Base-by-base conservation (phyloP, 768 basidiomycete species). In the Trametes cubensis region DNA sequence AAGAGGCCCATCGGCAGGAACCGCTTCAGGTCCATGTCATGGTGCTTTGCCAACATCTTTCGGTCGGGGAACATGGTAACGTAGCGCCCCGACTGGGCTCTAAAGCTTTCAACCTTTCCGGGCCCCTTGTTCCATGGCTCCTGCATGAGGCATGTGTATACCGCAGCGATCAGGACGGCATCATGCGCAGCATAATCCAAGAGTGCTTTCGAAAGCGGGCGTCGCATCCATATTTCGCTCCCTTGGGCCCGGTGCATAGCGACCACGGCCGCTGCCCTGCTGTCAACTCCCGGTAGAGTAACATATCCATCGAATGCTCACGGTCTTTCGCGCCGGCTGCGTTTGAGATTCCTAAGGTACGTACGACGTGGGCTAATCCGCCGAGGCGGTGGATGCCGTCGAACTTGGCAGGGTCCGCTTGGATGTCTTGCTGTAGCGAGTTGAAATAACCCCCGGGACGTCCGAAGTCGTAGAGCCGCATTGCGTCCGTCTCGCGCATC, bases 141-240 rank as follows among this genome's bases (percentile, higher is more conserved):
- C 14, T 25, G 38, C 34, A 44, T 23, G 59, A 81, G 80, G 49
- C 74, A 65, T 6, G 70, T 66, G 66, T 77, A 76, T 23, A 80
- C 71, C 2, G 68, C 61, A 13, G 67, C 71, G 55, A 81, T 76
- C 60, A 79, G 71, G 30, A 72, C 70, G 49, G 80, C 75, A 67
- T 81, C 80, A 61, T 76, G 74, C 6, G 79, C 77, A 2, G 80
- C 79, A 39, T 81, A 81, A 18, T 70, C 68, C 25, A 79, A 70
- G 30, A 80, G 72, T 15, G 71, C 68, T 0, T 71, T 42, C 6
- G 69, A n/a, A 41, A 81, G 72, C 0, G 80, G 80, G 6, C 80
- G 73, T 0, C 25, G 44, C 3, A 76, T 38, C 80, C 80, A 81
- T 38, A 72, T 59, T 0, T 42, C 61, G 26, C 69, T 72, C 0